phyloP scores from a whole-genome alignment of 768 basidiomycete genomes.

The Lepiota subincarnata region DNA sequence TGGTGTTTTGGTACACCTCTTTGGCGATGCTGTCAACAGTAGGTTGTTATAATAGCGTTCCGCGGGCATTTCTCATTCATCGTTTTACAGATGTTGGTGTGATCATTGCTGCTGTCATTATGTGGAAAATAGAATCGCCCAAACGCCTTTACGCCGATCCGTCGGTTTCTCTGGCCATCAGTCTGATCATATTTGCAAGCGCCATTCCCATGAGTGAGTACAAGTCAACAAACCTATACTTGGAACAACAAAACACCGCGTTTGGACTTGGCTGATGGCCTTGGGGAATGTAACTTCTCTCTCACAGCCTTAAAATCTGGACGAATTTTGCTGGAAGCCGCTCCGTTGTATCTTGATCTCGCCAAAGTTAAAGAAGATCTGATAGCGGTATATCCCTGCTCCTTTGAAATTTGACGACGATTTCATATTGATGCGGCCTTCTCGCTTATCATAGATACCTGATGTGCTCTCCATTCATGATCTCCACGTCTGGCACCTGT shows the following conservation, averaged over 20 bases:
- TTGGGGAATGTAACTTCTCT: not conserved
- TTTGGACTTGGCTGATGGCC: not conserved
- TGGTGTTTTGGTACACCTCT: conserved; percentile 47
- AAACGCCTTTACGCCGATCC: conserved; percentile 52
- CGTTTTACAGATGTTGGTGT: conserved; percentile 45
- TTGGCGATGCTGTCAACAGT: conserved; percentile 55
- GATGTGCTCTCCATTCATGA: conserved; percentile 47
- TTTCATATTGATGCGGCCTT: not conserved
- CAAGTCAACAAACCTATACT: not conserved
- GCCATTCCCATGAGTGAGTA: conserved; percentile 49
- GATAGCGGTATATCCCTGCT: conserved; percentile 32
- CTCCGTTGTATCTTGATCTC: conserved; percentile 46
- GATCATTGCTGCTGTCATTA: conserved; percentile 45
- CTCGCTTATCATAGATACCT: conserved; percentile 29
- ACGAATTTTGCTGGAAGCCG: conserved; percentile 49
- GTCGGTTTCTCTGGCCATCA: conserved; percentile 45
- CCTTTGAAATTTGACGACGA: conserved; percentile 1
- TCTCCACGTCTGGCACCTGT: conserved; percentile 53
- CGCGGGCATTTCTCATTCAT: not conserved
- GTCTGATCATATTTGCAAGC: conserved; percentile 48
- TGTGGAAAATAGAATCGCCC: conserved; percentile 43
- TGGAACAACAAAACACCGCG: not conserved
- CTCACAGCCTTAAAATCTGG: conserved; percentile 39
- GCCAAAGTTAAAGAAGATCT: conserved; percentile 47
- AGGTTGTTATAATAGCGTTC: conserved; percentile 17